These are phyloP conservation scores for Camelina neglecta DNA, from an alignment of 345 rosid genomes.

Conservation along the genomic window DNA sequence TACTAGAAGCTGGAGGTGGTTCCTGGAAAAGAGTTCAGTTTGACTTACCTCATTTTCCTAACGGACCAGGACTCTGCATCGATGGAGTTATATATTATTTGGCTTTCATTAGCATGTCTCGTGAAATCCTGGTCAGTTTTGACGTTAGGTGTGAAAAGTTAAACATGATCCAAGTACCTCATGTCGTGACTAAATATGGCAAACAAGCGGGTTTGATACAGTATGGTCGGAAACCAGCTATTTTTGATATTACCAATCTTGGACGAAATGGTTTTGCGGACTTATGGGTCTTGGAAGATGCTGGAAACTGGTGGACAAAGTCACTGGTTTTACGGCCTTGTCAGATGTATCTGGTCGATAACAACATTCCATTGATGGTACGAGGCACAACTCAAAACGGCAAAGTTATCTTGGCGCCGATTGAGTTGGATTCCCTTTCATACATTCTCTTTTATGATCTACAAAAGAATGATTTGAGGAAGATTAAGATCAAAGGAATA, in stretches of 20 bases:
- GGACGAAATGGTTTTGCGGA: neutral
- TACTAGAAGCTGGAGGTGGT: constrained; percentile 17
- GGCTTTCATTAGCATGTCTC: neutral
- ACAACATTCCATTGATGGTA: no score
- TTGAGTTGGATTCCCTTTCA: neutral
- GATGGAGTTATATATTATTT: constrained; percentile 25
- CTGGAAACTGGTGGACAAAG: no score
- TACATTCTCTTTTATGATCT: neutral
- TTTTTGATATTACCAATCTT: neutral
- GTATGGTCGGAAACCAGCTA: constrained; percentile 15
- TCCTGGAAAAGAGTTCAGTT: constrained; percentile 11
- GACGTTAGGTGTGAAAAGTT: constrained; percentile 22
- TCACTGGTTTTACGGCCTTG: no score
- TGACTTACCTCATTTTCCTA: neutral
- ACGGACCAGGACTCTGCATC: neutral
- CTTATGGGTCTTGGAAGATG: neutral
- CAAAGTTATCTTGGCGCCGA: neutral
- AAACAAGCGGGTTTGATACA: neutral
- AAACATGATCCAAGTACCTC: neutral
- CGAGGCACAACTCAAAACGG: constrained; percentile 7
- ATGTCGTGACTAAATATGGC: neutral
- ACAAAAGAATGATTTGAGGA: neutral
- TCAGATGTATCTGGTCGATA: no score
- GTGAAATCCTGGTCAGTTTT: neutral
- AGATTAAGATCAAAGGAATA: neutral